These are phyloP conservation scores for Amphirosellinia nigrospora DNA, from an alignment of 495 filamentous ascomycete genomes.

Conservation along the genomic window DNA sequence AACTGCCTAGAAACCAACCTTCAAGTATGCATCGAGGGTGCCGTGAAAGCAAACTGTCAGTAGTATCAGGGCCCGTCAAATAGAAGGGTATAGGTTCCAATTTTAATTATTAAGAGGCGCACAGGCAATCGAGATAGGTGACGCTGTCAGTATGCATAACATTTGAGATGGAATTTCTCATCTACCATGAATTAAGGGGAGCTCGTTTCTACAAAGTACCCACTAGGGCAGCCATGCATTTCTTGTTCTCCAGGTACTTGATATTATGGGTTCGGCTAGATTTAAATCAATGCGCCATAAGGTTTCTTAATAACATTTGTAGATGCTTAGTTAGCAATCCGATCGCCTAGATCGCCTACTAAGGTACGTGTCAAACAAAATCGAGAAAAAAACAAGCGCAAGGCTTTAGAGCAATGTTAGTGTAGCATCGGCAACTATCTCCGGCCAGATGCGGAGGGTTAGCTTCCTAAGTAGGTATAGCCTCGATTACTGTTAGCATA, in stretches of 20 bases:
- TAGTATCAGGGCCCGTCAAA: background rate
- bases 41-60: too few species aligned
- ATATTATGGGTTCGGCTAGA: background rate
- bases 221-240: background rate
- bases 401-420: too few species aligned
- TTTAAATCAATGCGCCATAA: background rate
- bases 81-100: background rate
- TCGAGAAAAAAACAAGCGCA: too few species aligned
- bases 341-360: too few species aligned
- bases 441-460: background rate
- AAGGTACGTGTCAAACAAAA: too few species aligned
- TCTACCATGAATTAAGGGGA: background rate
- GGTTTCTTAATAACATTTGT: background rate
- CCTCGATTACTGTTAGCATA: background rate
- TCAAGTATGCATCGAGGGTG: too few species aligned
- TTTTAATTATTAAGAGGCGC: background rate
- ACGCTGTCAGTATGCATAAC: background rate
- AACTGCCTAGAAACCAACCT: too few species aligned
- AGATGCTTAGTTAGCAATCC: too few species aligned
- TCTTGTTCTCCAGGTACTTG: background rate
- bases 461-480: background rate
- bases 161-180: background rate
- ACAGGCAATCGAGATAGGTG: background rate
- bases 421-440: background rate
- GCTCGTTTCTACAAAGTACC: background rate